Percentiles rank a stretch among this genome's conserved stretches.
Evolutionary conservation across 2,329 filamentous ascomycete genomes (phyloP).

Genomic region (Ilyonectria sp.): DNA sequence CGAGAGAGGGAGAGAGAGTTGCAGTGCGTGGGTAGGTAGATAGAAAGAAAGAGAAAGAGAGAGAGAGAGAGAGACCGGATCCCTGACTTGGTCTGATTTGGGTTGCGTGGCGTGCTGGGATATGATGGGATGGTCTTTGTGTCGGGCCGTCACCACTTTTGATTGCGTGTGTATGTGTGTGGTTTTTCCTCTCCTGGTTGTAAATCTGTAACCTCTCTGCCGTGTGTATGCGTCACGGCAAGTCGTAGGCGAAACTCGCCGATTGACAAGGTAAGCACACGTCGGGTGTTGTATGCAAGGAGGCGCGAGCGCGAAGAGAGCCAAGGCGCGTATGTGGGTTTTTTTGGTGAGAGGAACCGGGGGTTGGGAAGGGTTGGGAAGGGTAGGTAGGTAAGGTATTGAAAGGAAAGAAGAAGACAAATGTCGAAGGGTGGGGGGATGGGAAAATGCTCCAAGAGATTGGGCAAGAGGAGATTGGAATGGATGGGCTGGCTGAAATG

Average conservation of each 20-base stretch:
- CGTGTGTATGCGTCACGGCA: constrained; percentile 16
- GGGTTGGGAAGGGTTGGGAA: neutral
- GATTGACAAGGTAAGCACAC: constrained; percentile 9
- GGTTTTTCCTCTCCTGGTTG: constrained; percentile 5
- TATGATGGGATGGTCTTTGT: constrained; percentile 16
- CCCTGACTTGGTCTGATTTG: neutral
- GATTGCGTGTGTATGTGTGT: neutral
- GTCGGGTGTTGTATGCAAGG: neutral
- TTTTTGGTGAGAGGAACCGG: neutral
- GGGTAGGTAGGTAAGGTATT: too few relatives aligned
- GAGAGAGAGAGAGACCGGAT: neutral
- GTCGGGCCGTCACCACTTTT: constrained; percentile 13
- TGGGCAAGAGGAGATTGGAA: constrained; percentile 12
- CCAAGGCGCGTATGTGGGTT: neutral
- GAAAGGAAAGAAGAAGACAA: neutral
- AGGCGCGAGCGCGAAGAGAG: neutral
- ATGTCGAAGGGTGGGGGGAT: neutral
- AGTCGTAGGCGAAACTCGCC: constrained; percentile 23
- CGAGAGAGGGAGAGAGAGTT: neutral
- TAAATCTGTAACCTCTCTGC: constrained; percentile 22
- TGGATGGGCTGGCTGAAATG: constrained; percentile 12
- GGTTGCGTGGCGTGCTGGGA: constrained; percentile 14
- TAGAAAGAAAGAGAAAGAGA: neutral
- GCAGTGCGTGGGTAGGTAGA: neutral
- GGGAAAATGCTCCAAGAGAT: neutral